A percentile compares a stretch with the other conserved stretches of the same genome.
phyloP scores from a whole-genome alignment of 2,329 filamentous ascomycete species.

The Aspergillus puulaauensis region DNA sequence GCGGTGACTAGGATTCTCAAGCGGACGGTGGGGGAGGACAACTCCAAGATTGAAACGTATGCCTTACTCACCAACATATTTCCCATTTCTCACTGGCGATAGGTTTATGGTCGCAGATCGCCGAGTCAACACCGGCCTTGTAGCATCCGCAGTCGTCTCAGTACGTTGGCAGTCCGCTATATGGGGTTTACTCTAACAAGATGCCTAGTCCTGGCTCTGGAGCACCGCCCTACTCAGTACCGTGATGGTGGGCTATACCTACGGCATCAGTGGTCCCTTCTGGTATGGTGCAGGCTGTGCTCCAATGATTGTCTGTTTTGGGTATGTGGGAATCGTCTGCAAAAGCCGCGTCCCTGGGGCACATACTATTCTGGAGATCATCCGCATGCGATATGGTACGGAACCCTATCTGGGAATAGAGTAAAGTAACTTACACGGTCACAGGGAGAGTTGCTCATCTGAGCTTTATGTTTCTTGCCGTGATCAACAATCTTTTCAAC shows the following conservation, averaged over 20 bases:
- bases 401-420: neutral
- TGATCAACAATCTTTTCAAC: conserved; percentile 56
- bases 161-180: too few species aligned
- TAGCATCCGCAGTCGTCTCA: conserved; percentile 55
- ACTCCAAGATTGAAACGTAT: conserved; percentile 53
- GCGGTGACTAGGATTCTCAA: conserved; percentile 48
- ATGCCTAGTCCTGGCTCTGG: conserved; percentile 50
- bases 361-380: conserved; percentile 55
- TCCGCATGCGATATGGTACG: conserved; percentile 51
- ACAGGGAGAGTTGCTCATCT: conserved; percentile 41
- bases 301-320: conserved; percentile 58
- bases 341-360: conserved; percentile 55
- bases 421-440: neutral
- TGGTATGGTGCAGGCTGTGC: conserved; percentile 59
- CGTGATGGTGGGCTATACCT: conserved; percentile 53
- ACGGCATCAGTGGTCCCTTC: conserved; percentile 56
- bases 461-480: conserved; percentile 53
- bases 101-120: conserved; percentile 57
- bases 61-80: neutral
- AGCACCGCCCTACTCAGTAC: conserved; percentile 54
- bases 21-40: conserved; percentile 52
- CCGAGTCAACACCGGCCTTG: conserved; percentile 51
- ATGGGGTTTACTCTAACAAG: too few species aligned
- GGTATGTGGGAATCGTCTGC: conserved; percentile 45
- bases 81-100: neutral